Percentiles rank a stretch among this genome's conserved stretches.
These are phyloP conservation scores for Dioszegia crocea DNA, from an alignment of 768 basidiomycete species.

Conservation along the genomic window DNA sequence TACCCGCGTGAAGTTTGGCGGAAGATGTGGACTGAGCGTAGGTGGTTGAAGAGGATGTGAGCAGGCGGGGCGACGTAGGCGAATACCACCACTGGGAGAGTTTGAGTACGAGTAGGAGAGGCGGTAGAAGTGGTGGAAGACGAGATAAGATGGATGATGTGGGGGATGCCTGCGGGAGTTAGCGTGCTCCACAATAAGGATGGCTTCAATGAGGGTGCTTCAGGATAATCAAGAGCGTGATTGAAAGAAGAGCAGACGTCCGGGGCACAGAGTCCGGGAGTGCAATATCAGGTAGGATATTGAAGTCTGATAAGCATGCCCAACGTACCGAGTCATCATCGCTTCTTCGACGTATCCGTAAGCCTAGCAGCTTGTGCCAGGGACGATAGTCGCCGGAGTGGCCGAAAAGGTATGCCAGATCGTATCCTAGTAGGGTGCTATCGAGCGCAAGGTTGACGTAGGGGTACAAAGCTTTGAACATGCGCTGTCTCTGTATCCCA, in stretches of 20 bases:
- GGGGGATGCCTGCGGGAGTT: not conserved
- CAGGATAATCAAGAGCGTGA: too few relatives aligned
- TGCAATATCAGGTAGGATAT: not conserved
- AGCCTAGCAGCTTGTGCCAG: constrained; percentile 80
- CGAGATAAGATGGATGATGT: constrained; percentile 12
- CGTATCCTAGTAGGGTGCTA: constrained; percentile 74
- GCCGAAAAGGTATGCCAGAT: constrained; percentile 86
- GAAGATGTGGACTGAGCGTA: constrained; percentile 54
- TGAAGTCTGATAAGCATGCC: not conserved
- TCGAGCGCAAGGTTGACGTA: constrained; percentile 75
- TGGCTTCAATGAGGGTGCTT: too few relatives aligned
- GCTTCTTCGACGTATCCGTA: constrained; percentile 65
- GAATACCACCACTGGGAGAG: constrained; percentile 99
- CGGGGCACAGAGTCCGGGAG: too few relatives aligned
- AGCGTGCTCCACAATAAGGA: constrained; percentile 5
- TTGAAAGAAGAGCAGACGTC: too few relatives aligned
- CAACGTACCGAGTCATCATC: constrained; percentile 17
- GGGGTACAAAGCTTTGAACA: constrained; percentile 74
- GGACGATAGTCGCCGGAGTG: constrained; percentile 80
- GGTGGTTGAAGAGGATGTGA: constrained; percentile 52
- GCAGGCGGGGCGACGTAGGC: constrained; percentile 74
- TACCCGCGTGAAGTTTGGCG: constrained; percentile 51
- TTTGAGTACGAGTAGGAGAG: constrained; percentile 92
- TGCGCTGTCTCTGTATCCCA: constrained; percentile 35
- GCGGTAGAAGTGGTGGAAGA: constrained; percentile 55